Conservation (phyloP, 306 rosid genomes). For the Sphenostylis stenocarpa region DNA sequence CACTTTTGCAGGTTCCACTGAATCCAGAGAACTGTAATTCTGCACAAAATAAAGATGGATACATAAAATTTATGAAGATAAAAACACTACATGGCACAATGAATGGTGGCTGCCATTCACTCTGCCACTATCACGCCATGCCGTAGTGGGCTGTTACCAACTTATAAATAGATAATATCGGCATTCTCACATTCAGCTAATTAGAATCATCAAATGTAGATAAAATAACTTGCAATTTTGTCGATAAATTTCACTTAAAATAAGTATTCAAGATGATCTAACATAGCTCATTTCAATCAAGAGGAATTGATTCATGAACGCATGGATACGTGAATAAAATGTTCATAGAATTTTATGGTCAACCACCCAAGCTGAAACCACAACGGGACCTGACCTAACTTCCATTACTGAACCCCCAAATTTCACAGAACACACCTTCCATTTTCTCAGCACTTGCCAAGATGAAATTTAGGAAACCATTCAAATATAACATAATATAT, state of each 20-base stretch:
- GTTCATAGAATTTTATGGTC: not conserved
- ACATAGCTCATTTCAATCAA: not conserved
- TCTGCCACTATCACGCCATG: not conserved
- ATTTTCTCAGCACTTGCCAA: not conserved
- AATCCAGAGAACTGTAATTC: constrained; percentile 74
- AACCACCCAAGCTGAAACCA: not conserved
- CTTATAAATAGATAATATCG: not conserved
- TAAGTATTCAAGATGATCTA: not conserved
- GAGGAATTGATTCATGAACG: not conserved
- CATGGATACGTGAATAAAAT: not conserved
- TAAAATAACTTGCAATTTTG: not conserved
- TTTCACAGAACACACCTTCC: not conserved
- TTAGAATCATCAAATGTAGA: not conserved
- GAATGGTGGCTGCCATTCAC: not conserved
- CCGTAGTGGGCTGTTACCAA: not conserved
- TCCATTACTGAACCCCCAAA: not conserved
- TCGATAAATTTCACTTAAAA: not conserved
- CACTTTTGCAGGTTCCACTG: constrained; percentile 63
- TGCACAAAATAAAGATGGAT: constrained; percentile 38
- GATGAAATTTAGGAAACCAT: not conserved
- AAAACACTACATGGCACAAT: not conserved
- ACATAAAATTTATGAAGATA: constrained; percentile 9
- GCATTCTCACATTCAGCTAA: not conserved
- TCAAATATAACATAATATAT: not conserved
- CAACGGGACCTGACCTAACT: not conserved